Conservation (phyloP, 306 rosid species). For the Luffa aegyptiaca region DNA sequence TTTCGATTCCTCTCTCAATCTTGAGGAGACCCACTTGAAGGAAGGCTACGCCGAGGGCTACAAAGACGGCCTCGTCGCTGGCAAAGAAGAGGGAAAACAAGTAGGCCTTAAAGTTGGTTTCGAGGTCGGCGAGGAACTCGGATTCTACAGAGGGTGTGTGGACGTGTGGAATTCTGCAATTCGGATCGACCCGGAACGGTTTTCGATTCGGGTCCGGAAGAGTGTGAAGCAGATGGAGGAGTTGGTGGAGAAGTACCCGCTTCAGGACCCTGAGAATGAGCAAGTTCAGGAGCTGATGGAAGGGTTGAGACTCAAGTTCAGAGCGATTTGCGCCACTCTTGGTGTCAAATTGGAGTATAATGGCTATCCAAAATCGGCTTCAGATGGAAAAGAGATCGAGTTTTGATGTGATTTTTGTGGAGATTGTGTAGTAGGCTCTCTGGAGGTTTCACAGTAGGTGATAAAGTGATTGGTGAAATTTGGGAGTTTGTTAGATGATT, state of each 20-base stretch:
- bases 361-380: slow-evolving; percentile 41
- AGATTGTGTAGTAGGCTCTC: not conserved
- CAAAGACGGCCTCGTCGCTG: slow-evolving; percentile 34
- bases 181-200: slow-evolving; percentile 32
- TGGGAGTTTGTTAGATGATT: not conserved
- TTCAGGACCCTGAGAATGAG: slow-evolving; percentile 57
- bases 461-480: not conserved
- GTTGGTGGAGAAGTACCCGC: slow-evolving; percentile 44
- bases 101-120: slow-evolving; percentile 73
- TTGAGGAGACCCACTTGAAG: slow-evolving; percentile 55
- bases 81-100: slow-evolving; percentile 49
- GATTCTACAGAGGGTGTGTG: slow-evolving; percentile 64
- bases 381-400: slow-evolving; percentile 26
- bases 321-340: slow-evolving; percentile 48
- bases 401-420: slow-evolving; percentile 25
- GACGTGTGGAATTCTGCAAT: slow-evolving; percentile 43
- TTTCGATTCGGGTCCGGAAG: slow-evolving; percentile 39
- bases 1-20: slow-evolving; percentile 43
- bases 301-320: slow-evolving; percentile 59
- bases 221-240: slow-evolving; percentile 56
- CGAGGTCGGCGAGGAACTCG: slow-evolving; percentile 68
- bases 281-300: slow-evolving; percentile 58
- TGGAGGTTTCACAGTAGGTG: not conserved
- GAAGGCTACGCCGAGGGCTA: slow-evolving; percentile 64
- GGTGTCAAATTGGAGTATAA: slow-evolving; percentile 55